Evolutionary conservation across 1,284 basidiomycete genomes (phyloP).

Genomic region (Ustilago cynodontis): DNA sequence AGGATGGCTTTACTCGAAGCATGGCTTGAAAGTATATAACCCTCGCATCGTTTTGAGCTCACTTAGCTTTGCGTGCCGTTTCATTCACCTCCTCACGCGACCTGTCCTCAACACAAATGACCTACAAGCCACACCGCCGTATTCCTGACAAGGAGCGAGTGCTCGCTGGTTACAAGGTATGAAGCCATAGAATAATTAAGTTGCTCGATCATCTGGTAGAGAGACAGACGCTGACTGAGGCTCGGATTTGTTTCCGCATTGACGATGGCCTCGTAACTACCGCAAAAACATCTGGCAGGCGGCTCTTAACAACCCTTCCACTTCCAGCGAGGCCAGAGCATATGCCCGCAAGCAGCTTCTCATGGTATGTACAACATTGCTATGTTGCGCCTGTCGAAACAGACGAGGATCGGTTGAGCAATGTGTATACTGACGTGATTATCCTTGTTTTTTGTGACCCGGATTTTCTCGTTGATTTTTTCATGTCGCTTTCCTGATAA

Average conservation of each 20-base stretch:
- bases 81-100: conserved; percentile 1
- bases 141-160: conserved; percentile 48
- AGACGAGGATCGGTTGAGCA: neutral
- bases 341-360: conserved; percentile 56
- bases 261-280: neutral
- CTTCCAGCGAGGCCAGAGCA: conserved; percentile 38
- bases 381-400: neutral
- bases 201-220: conserved; percentile 4
- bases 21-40: conserved; percentile 18
- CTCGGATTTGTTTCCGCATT: neutral
- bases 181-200: neutral
- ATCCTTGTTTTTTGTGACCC: neutral
- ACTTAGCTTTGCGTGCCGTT: neutral
- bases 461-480: neutral
- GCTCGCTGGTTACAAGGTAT: conserved; percentile 52
- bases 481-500: neutral
- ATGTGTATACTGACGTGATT: neutral
- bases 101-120: conserved; percentile 13
- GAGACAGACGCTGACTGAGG: neutral
- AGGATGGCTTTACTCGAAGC: too few relatives aligned
- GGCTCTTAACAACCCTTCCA: conserved; percentile 56
- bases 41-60: neutral
- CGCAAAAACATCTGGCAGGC: conserved; percentile 19
- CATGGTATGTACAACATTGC: conserved; percentile 27
- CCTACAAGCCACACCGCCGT: conserved; percentile 45